Base-by-base conservation (phyloP, 768 basidiomycete species). In the Boletus subcaerulescens region DNA sequence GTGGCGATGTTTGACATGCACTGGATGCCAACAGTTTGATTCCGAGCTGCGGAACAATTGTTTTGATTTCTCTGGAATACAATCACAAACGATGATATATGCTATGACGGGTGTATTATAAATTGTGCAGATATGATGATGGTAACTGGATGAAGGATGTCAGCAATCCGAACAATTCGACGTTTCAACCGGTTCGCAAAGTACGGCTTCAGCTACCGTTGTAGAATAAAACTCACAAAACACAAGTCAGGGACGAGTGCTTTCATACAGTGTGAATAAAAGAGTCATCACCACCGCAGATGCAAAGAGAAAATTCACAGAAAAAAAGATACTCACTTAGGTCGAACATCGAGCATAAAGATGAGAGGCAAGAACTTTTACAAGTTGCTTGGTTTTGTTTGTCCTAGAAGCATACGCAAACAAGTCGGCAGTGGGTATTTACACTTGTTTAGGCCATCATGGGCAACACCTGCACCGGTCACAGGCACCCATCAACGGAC, bases 201-300 rank as follows among this genome's bases (percentile, higher is more conserved):
- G 40, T 60, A 59, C 63, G 70, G 77, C 72, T 29, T 89, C 87
- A 89, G 87, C 78, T 89, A 89, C 87, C 87, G 87, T 89, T 89
- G 87, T 89, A 89, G 85, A 81, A 76, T 62, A 48, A 73, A 70
- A 76, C 67, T 84, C 85, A 83, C 65, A 51, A 77, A 77, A 68
- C 73, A 70, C 65, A 69, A 71, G 70, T 63, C 69, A 56, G 49
- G 72, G 69, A 68, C 61, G 66, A 63, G 70, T 69, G 69, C 67
- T 74, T 80, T 89, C 86, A 74, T 81, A 83, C 83, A 87, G 86
- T 87, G 84, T 85, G 85, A 86, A 88, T 85, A 74, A 68, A 73
- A 48, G 73, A 77, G 76, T 78, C 81, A 85, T 85, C 83, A 79
- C 65, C 42, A 71, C 66, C 67, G 62, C 53, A 62, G 20, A 58